Percentiles rank a stretch among this genome's conserved stretches.
phyloP scores from a whole-genome alignment of 345 rosid species.

The Ceriops zippeliana region DNA sequence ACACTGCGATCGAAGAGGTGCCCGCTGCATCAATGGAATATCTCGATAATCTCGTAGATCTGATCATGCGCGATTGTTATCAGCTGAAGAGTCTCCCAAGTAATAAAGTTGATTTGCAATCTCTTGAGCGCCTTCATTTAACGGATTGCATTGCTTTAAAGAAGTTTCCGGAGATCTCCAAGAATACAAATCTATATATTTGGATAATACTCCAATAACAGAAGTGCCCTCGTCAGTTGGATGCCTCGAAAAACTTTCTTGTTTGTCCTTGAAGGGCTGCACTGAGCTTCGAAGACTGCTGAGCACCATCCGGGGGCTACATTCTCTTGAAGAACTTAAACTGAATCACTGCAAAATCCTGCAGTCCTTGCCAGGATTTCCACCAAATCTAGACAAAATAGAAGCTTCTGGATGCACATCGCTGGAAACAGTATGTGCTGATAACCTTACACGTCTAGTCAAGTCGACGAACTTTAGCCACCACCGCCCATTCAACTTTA shows the following conservation, averaged over 20 bases:
- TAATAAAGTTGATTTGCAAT: slow-evolving; percentile 12
- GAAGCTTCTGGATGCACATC: neutral
- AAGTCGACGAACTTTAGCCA: no score
- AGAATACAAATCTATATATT: neutral
- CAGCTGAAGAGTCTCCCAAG: slow-evolving; percentile 25
- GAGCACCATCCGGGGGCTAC: neutral
- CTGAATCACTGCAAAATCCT: neutral
- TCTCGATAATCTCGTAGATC: slow-evolving; percentile 16
- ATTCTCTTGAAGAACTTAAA: neutral
- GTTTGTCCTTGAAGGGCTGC: neutral
- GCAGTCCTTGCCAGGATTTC: no score
- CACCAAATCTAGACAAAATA: no score
- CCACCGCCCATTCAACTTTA: no score
- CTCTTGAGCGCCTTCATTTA: slow-evolving; percentile 21
- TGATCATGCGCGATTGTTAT: slow-evolving; percentile 21
- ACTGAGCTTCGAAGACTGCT: no score
- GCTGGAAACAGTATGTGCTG: neutral
- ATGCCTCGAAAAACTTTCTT: neutral
- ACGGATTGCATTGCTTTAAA: slow-evolving; percentile 10
- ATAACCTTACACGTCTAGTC: no score
- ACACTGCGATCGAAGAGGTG: slow-evolving; percentile 26
- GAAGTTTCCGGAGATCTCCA: neutral
- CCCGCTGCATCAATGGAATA: slow-evolving; percentile 18
- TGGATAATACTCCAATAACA: neutral
- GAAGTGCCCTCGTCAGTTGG: neutral